Evolutionary conservation across 257 asterid genomes (phyloP), one percentile per base, ranked within the genome.

Genomic region (Capsicum rhomboideum): DNA sequence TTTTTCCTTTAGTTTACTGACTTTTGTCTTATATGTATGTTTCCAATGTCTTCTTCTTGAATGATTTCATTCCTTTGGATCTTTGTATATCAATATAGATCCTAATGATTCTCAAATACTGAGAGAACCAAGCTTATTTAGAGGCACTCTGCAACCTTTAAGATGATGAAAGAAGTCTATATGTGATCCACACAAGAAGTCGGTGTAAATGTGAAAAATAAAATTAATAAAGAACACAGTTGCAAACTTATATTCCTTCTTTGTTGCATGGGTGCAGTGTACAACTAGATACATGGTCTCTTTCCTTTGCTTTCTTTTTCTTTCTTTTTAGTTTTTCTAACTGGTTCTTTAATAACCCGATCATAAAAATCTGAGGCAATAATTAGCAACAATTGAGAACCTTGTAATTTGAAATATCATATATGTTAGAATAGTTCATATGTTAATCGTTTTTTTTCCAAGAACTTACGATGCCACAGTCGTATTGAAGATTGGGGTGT

Each of bases 401-500:
- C 18, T 23, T 61, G 68, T 23, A 9, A 26, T 61, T 61, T 61
- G 37, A 61, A 23, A 61, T 34, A 23, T 61, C 68, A 17, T 23
- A 78, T 78, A 46, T 53, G 29, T 18, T 26, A 31, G 20, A 74
- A 44, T 16, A 44, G 26, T 8, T 54, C 3, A 28, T 8, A 53
- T 40, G 68, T 42, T 29, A n/a, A 4, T 21, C 68, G 40, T 61
- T 11, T 61, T 11, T 44, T 18, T 61, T 11, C 4, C 16, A 61
- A 74, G 28, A 81, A 78, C 96, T 92, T 91, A 94, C 97, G 10
- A 54, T 88, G 56, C 98, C 97, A 87, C 91, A 88, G 84, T 93
- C 90, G 88, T 84, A 90, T 91, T 88, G 90, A 26, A 94, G 94
- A 82, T 92, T 97, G 68, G 99, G 96, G 56, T 87, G 92, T 80